Conservation (phyloP, 2,329 filamentous ascomycete genomes). For the Penicillium sp. region DNA sequence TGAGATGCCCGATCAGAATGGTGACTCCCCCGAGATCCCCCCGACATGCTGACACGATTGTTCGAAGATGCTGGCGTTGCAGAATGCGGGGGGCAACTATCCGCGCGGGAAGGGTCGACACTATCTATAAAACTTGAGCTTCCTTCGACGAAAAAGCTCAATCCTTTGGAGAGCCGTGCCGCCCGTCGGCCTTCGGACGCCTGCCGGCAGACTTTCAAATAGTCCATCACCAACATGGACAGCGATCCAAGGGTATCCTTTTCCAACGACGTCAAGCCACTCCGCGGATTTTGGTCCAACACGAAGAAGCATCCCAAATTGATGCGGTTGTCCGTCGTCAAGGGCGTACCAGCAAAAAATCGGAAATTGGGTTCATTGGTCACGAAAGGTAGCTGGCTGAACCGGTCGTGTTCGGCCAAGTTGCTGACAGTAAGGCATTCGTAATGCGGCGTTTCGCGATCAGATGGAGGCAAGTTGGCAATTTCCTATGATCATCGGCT, state of each 20-base stretch:
- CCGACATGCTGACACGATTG: constrained; percentile 27
- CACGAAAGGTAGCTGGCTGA: constrained; percentile 41
- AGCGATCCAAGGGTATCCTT: constrained; percentile 60
- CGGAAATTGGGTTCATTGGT: constrained; percentile 36
- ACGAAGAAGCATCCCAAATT: constrained; percentile 64
- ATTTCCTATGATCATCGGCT: constrained; percentile 32
- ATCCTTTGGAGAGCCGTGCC: constrained; percentile 57
- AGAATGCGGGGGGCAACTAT: constrained; percentile 21
- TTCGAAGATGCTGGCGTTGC: constrained; percentile 26
- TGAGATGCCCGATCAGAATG: constrained; percentile 25
- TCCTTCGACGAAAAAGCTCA: constrained; percentile 58
- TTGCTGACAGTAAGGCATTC: constrained; percentile 43
- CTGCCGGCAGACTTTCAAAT: constrained; percentile 60
- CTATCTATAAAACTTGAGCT: constrained; percentile 46
- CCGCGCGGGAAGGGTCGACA: constrained; percentile 25
- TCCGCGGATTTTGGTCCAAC: constrained; percentile 58
- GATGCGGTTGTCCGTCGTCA: constrained; percentile 59
- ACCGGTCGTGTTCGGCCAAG: constrained; percentile 41
- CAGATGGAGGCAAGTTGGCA: constrained; percentile 33
- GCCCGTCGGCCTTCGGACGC: constrained; percentile 55
- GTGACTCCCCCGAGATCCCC: constrained; percentile 24
- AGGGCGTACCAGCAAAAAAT: constrained; percentile 64
- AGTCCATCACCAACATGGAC: constrained; percentile 59
- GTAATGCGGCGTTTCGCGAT: constrained; percentile 25
- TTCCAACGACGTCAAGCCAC: constrained; percentile 44